A percentile compares a stretch with the other conserved stretches of the same genome.
These are phyloP conservation scores for Fragaria vesca DNA, from an alignment of 306 rosid genomes.

Conservation along the genomic window DNA sequence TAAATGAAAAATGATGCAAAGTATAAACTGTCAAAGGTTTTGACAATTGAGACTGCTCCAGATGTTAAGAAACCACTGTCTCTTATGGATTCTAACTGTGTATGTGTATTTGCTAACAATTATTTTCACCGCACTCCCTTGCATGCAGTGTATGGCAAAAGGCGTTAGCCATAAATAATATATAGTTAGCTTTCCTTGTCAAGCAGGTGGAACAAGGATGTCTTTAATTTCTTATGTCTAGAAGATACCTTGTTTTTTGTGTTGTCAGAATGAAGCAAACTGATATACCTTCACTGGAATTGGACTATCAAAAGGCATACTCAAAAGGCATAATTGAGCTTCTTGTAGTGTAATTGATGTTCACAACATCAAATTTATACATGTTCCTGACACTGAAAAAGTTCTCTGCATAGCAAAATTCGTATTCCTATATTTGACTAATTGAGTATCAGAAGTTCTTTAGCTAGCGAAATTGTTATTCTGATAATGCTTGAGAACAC, in stretches of 20 bases:
- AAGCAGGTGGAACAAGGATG: not conserved
- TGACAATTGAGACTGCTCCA: not conserved
- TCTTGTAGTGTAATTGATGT: not conserved
- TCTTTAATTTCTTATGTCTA: not conserved
- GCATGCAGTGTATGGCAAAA: not conserved
- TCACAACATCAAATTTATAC: not conserved
- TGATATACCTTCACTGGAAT: not conserved
- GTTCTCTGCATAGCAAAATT: not conserved
- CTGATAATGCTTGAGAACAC: conserved; percentile 11
- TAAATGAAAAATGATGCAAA: not conserved
- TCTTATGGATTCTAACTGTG: not conserved
- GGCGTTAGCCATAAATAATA: not conserved
- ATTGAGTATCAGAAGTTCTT: not conserved
- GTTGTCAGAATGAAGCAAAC: not conserved
- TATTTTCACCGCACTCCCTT: not conserved
- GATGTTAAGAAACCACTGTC: not conserved
- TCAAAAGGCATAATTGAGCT: not conserved
- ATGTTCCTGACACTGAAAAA: not conserved
- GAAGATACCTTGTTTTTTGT: not conserved
- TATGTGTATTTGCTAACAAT: not conserved
- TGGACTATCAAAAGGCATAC: not conserved
- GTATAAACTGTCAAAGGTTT: not conserved
- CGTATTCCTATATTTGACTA: not conserved
- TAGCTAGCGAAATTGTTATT: conserved; percentile 2
- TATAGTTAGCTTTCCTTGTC: not conserved